phyloP scores from a whole-genome alignment of 2,329 filamentous ascomycete species.

The Coniochaeta hoffmannii region DNA sequence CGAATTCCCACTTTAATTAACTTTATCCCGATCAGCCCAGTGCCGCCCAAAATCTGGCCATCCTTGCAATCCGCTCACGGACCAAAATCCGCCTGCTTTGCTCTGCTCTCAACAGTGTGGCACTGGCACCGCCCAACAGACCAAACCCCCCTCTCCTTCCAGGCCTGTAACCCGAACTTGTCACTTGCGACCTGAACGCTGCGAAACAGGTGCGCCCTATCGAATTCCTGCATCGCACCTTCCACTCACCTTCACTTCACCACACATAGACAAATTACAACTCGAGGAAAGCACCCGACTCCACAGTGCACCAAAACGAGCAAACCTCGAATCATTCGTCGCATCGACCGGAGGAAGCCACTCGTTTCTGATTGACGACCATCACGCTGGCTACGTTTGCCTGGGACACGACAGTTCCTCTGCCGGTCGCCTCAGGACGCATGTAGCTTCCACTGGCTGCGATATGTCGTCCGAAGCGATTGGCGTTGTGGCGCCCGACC shows the following conservation, averaged over 20 bases:
- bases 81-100: too few species aligned
- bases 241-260: constrained; percentile 1
- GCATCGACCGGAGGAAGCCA: neutral
- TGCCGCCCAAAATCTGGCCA: neutral
- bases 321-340: neutral
- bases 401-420: neutral
- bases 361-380: neutral
- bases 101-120: neutral
- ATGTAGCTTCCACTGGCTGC: constrained; percentile 36
- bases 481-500: constrained; percentile 37
- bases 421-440: constrained; percentile 20
- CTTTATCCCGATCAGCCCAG: constrained; percentile 1
- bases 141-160: neutral
- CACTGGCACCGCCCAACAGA: neutral
- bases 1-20: constrained; percentile 1
- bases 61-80: neutral
- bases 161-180: neutral
- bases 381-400: neutral
- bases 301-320: neutral
- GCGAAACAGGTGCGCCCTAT: constrained; percentile 1
- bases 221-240: constrained; percentile 2
- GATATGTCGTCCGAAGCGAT: constrained; percentile 49
- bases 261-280: neutral
- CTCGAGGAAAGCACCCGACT: neutral
- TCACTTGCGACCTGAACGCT: neutral